Conservation (phyloP, 108 stramenopile species). For the Cyclostephanos tholiformis region DNA sequence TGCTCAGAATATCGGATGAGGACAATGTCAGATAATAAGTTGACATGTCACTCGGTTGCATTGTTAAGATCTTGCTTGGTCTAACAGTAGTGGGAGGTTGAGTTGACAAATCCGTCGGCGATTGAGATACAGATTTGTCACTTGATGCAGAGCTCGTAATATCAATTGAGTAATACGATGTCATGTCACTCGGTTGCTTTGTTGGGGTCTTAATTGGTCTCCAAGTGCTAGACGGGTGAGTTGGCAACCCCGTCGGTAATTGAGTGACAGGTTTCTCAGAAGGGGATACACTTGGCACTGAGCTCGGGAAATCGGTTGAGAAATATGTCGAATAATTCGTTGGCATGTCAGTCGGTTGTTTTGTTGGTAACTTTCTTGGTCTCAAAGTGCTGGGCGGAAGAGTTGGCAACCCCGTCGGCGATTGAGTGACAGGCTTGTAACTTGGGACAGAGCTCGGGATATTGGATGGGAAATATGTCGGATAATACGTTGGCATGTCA, state of each 20-base stretch:
- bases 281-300: not conserved
- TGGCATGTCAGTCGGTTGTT: too few relatives aligned
- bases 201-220: not conserved
- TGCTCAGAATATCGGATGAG: not conserved
- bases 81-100: too few relatives aligned
- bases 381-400: too few relatives aligned
- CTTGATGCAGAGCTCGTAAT: too few relatives aligned
- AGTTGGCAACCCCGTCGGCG: not conserved
- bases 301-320: not conserved
- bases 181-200: not conserved
- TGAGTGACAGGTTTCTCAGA: not conserved
- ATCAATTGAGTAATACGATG: too few relatives aligned
- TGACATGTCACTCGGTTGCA: too few relatives aligned
- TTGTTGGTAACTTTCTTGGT: not conserved
- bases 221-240: not conserved
- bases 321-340: too few relatives aligned
- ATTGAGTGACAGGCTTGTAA: not conserved
- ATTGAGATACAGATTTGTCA: too few relatives aligned
- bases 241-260: not conserved
- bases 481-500: too few relatives aligned
- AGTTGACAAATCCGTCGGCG: too few relatives aligned
- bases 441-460: not conserved
- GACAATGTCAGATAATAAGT: too few relatives aligned
- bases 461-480: not conserved
- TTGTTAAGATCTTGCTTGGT: too few relatives aligned